Evolutionary conservation across 2,329 filamentous ascomycete species (phyloP), one percentile per base, ranked within the genome.

Genomic region (Lasiodiplodia theobromae): DNA sequence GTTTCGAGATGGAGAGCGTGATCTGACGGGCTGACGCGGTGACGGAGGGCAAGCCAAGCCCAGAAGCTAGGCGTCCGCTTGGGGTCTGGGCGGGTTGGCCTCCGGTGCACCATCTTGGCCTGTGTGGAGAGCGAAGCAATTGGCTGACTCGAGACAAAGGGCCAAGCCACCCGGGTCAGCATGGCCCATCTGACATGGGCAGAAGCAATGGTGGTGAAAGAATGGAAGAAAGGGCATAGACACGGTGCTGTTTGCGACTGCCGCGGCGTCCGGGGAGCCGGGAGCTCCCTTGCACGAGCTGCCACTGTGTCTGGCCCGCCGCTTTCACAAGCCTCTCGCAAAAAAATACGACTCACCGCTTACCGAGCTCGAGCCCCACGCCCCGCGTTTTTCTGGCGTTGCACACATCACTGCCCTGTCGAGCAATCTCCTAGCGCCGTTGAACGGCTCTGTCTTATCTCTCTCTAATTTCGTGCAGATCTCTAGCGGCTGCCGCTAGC

Each of bases 121-220:
- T n/a, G 58, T 21, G 25, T 34, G 40, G 58, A 18, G 56, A 58
- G 23, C 34, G 37, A 34, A n/a, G 14, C 28, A 11, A 63, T 51
- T 63, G 58, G 47, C 47, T 64, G 60, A 64, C 60, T 64, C 47
- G 60, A 38, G 18, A 64, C 47, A 64, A 64, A 64, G 60, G 47
- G 60, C 60, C 60, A 64, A 64, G 60, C 60, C 44, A 64, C 60
- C 47, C 47, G 60, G 21, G 31, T 51, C 21, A 47, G 47, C 60
- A 28, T n/a, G 37, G 60, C 18, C 60, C 60, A 64, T 64, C 60
- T 64, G 60, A 64, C 51, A 34, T n/a, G 8, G 18, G 58, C 58
- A 10, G 0, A 34, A 44, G 6, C 58, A 40, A 34, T 25, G 57
- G 57, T 47, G 58, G 37, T 38, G 47, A 37, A 52, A 38, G 60